Evolutionary conservation across 1,284 basidiomycete species (phyloP).

Genomic region (Heterobasidion annosum): DNA sequence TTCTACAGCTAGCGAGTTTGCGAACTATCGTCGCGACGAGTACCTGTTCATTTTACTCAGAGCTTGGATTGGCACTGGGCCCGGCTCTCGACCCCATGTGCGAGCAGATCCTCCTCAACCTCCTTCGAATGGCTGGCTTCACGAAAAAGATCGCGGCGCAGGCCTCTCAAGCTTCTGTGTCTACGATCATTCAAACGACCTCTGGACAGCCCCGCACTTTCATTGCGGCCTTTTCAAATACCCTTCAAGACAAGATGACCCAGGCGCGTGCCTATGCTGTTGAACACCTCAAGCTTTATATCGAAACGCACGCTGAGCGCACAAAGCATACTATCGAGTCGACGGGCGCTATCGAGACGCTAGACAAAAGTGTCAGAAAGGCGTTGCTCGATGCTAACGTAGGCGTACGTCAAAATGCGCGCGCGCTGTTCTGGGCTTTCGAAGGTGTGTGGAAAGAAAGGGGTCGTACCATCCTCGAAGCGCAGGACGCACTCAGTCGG

Average conservation of each 20-base stretch:
- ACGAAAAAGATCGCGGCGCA: conserved; percentile 95
- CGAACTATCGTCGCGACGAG: conserved; percentile 87
- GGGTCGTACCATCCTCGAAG: conserved; percentile 54
- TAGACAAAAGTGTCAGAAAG: conserved; percentile 70
- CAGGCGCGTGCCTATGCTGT: conserved; percentile 69
- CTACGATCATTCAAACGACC: conserved; percentile 61
- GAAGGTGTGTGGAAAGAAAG: conserved; percentile 68
- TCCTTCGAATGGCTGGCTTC: conserved; percentile 83
- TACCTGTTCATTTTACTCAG: conserved; percentile 72
- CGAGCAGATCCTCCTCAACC: conserved; percentile 66
- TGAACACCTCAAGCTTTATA: conserved; percentile 63
- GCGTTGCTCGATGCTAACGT: conserved; percentile 76
- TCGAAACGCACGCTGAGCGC: conserved; percentile 63
- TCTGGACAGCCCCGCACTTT: conserved; percentile 67
- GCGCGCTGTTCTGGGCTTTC: conserved; percentile 78
- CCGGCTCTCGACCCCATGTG: conserved; percentile 67
- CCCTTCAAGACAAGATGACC: conserved; percentile 79
- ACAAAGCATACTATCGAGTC: conserved; percentile 57
- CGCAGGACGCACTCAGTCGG: conserved; percentile 60
- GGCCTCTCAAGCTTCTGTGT: conserved; percentile 72
- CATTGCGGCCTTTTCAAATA: conserved; percentile 65
- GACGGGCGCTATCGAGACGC: conserved; percentile 52
- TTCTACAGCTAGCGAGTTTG: conserved; percentile 69
- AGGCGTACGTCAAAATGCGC: conserved; percentile 66
- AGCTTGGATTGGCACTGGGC: conserved; percentile 70